Conservation (phyloP, 129 eudicot species). For the Escallonia rubra region DNA sequence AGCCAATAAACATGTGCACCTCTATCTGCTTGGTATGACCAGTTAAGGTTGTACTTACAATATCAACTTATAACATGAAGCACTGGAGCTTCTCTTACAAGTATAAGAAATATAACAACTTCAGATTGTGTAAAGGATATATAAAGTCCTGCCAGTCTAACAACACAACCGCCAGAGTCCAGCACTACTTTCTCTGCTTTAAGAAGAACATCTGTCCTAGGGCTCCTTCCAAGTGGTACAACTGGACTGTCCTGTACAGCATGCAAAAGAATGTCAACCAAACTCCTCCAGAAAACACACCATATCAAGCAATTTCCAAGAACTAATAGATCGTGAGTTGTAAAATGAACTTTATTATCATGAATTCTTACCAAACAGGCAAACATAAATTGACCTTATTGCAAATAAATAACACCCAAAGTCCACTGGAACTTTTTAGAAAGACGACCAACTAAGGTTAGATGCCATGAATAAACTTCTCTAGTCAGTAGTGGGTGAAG, state of each 20-base stretch:
- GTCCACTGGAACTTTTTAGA: background rate
- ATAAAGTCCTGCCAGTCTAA: slow-evolving; percentile 95
- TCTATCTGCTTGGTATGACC: slow-evolving; percentile 66
- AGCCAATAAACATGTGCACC: slow-evolving; percentile 87
- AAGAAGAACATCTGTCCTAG: slow-evolving; percentile 86
- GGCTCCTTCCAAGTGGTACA: slow-evolving; percentile 88
- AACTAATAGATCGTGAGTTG: background rate
- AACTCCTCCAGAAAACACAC: background rate
- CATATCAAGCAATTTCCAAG: background rate
- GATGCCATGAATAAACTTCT: background rate
- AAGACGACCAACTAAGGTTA: background rate
- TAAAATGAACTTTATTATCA: background rate
- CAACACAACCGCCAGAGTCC: slow-evolving; percentile 79
- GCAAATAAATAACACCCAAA: background rate
- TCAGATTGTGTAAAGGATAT: slow-evolving; percentile 57
- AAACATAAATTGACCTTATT: background rate
- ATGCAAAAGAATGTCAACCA: slow-evolving; percentile 7
- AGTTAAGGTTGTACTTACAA: slow-evolving; percentile 43
- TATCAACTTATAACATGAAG: slow-evolving; percentile 4
- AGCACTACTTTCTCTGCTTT: slow-evolving; percentile 74
- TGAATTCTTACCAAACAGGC: background rate
- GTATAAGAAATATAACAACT: background rate
- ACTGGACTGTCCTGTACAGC: slow-evolving; percentile 70
- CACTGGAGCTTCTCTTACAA: background rate
- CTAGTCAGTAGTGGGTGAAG: too few species aligned